Conservation (phyloP, 129 eudicot genomes). For the Mikania micrantha region DNA sequence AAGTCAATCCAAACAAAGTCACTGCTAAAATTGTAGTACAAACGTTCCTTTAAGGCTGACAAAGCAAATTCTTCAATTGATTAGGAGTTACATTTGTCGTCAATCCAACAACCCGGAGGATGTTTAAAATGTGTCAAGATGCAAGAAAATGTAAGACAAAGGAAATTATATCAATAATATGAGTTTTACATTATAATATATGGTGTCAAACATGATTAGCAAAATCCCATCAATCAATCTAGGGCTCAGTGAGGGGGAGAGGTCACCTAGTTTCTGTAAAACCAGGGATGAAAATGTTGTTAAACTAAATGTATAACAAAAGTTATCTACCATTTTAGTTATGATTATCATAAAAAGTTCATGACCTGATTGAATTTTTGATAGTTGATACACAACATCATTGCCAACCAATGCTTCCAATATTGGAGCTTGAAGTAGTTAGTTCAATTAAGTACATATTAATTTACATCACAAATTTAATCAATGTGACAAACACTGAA, state of each 20-base stretch:
- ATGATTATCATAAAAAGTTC: background rate
- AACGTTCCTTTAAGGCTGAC: too few relatives aligned
- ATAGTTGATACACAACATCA: conserved; percentile 95
- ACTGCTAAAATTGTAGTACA: too few relatives aligned
- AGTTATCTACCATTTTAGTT: background rate
- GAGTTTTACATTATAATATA: conserved; percentile 69
- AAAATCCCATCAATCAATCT: conserved; percentile 96
- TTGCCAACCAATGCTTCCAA: conserved; percentile 97
- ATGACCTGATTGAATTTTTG: conserved; percentile 90
- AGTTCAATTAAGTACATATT: conserved; percentile 16
- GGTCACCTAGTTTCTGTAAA: conserved; percentile 82
- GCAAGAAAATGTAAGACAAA: too few relatives aligned
- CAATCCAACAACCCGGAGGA: too few relatives aligned
- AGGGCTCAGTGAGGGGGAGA: conserved; percentile 76
- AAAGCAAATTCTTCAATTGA: too few relatives aligned
- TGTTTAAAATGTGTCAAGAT: too few relatives aligned
- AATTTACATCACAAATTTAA: background rate
- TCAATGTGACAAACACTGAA: background rate
- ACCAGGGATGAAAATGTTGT: background rate
- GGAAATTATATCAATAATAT: background rate
- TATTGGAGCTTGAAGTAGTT: conserved; percentile 69
- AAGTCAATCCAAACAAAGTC: too few relatives aligned
- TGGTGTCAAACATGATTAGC: conserved; percentile 95
- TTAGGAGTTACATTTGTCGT: too few relatives aligned
- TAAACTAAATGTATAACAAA: background rate